Base-by-base conservation (phyloP, 2,329 filamentous ascomycete genomes). In the Fusarium phyllophilum region DNA sequence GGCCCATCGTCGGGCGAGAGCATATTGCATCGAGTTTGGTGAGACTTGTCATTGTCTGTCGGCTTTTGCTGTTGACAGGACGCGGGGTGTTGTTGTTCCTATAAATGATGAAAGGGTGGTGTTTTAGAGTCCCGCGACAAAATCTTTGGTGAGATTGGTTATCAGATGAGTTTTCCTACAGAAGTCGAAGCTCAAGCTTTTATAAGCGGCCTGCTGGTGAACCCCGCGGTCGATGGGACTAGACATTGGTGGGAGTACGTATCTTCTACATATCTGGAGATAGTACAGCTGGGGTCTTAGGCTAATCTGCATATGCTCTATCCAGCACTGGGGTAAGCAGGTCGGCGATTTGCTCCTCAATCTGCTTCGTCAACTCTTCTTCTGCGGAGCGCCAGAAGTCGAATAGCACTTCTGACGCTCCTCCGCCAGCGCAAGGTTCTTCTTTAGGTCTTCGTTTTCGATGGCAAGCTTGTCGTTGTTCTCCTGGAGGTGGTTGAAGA, bases 381-480 rank as follows among this genome's bases (percentile, higher is more conserved):
- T 44, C 41, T 6, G 41, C 41, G 8, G 15, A 18, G 41, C 10
- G 7, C n/a, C n/a, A 45, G 42, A 26, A 45, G 17, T 45, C n/a
- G 17, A 26, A 26, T 8, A 26, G 3, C 17, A 17, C 17, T 9
- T 18, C 17, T 45, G 42, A 8, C n/a, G 42, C 11, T 45, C 44
- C 12, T 26, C 44, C 5, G 18, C 18, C 8, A 46, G 44, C 18
- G 24, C 44, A 13, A 46, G 24, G 11, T 20, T 46, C 9, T 29
- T 46, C 45, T 46, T 22, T 0, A 22, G 13, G 0, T 22, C 45
- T 0, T 29, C 13, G 0, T 48, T 48, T 8, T 29, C 13, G 6
- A 48, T 22, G 0, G 9, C 18, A 1, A 22, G 45, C 26, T 29
- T 2, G 0, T 13, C 6, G 26, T 48, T 48, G 3, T 4, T 48